These are phyloP conservation scores for Amphichorda felina DNA, from an alignment of 2,329 filamentous ascomycete species.

Conservation along the genomic window DNA sequence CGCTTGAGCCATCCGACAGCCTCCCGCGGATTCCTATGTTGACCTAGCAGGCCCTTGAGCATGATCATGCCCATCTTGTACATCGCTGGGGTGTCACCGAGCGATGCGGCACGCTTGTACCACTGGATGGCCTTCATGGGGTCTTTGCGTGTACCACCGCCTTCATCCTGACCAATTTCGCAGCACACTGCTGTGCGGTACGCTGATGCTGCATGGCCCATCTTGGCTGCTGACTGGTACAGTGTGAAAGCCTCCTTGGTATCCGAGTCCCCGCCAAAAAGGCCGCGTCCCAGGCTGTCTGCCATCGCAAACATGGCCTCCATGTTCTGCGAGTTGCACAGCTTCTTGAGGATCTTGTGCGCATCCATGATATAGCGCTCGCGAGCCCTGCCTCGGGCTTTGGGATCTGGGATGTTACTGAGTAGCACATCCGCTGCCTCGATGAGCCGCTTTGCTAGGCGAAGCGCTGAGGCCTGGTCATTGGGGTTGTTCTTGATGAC, in stretches of 20 bases:
- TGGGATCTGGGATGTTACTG: conserved; percentile 51
- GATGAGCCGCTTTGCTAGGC: conserved; percentile 70
- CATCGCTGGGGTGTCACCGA: conserved; percentile 90
- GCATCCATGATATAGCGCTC: conserved; percentile 80
- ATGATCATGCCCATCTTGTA: conserved; percentile 97
- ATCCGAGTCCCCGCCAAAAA: conserved; percentile 64
- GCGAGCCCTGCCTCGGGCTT: conserved; percentile 59
- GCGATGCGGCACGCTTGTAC: conserved; percentile 85
- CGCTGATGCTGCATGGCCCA: conserved; percentile 73
- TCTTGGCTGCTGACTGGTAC: conserved; percentile 88
- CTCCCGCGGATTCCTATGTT: conserved; percentile 70
- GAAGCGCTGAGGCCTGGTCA: conserved; percentile 60
- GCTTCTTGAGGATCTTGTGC: conserved; percentile 83
- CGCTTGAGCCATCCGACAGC: conserved; percentile 88
- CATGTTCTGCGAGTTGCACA: conserved; percentile 58
- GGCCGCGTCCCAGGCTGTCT: conserved; percentile 75
- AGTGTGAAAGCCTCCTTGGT: conserved; percentile 86
- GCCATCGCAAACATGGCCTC: conserved; percentile 93
- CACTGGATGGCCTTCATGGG: conserved; percentile 92
- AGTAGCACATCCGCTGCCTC: conserved; percentile 74
- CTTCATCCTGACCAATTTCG: conserved; percentile 89
- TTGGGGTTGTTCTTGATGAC: conserved; percentile 57
- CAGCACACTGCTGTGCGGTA: conserved; percentile 96
- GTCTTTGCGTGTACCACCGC: conserved; percentile 83
- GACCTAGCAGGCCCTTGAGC: conserved; percentile 86